Evolutionary conservation across 2,329 filamentous ascomycete genomes (phyloP), one percentile per base, ranked within the genome.

Genomic region (Cordyceps javanica): DNA sequence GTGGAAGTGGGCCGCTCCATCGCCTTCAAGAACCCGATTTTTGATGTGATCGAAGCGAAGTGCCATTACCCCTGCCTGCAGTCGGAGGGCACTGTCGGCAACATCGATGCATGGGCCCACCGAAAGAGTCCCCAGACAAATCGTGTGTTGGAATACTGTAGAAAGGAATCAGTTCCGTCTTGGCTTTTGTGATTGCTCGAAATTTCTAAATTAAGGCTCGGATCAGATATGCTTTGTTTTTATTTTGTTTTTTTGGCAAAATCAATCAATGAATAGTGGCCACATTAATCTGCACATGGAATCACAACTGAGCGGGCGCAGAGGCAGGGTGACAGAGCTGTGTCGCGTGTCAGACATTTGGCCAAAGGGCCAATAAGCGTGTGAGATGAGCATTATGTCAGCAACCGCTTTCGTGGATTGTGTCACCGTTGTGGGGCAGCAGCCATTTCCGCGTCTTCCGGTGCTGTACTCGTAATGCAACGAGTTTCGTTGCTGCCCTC

Each of bases 1-100:
- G 70, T 11, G 69, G 67, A 30, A 64, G 68, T 60, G 71, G 67
- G 38, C 70, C 70, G 1, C 58, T 69, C 34, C 70, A 74, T 59
- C 70, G 71, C 5, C 69, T 72, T 51, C 66, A 68, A 30, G 68
- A 69, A 54, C 62, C 66, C 41, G 41, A n/a, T 21, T 38, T 44
- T 36, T 57, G 21, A 57, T 36, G 19, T 32, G 13, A 21, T 50
- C 45, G 28, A 30, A 49, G 8, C 14, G 23, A 39, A 39, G 9
- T 14, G n/a, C 25, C 11, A 16, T 14, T 3, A 14, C 11, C 30
- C 32, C 46, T 26, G 46, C 13, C n/a, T n/a, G 11, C 14, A 10
- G 23, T 19, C 19, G 32, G 34, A 38, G 48, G 38, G 38, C 19
- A 11, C 14, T 44, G 39, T 16, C 26, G 19, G 21, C 5, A 23